Percentiles rank a stretch among this genome's conserved stretches.
phyloP scores from a whole-genome alignment of 805 yeast genomes.

The Nakazawaea ambrosiae region DNA sequence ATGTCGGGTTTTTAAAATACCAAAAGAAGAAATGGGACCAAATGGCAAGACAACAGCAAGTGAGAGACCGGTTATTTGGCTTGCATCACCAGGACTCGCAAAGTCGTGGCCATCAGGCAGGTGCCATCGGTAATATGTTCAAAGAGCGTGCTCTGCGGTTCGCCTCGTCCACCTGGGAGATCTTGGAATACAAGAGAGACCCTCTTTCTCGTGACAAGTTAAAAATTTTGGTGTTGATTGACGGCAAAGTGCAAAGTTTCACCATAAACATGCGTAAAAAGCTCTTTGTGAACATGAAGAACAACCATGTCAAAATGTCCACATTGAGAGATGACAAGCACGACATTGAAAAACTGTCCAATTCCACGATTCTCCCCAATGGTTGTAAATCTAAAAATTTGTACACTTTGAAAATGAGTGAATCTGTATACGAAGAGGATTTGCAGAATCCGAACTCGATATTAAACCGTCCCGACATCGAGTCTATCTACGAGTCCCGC shows the following conservation, averaged over 20 bases:
- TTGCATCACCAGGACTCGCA: constrained; percentile 32
- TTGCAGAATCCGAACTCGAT: constrained; percentile 50
- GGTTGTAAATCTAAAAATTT: constrained; percentile 49
- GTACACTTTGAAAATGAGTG: constrained; percentile 65
- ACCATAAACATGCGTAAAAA: constrained; percentile 69
- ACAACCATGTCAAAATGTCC: constrained; percentile 33
- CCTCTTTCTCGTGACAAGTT: constrained; percentile 62
- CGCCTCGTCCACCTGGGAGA: constrained; percentile 79
- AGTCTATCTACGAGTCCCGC: constrained; percentile 73
- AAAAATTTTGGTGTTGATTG: constrained; percentile 62
- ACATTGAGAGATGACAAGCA: constrained; percentile 22
- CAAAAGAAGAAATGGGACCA: constrained; percentile 86
- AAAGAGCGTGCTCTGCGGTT: constrained; percentile 73
- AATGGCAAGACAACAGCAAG: constrained; percentile 63
- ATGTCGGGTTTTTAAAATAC: constrained; percentile 59
- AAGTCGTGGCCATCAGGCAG: no score
- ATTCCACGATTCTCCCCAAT: constrained; percentile 54
- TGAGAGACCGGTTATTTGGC: constrained; percentile 80
- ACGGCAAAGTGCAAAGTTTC: constrained; percentile 67
- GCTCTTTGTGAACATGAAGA: constrained; percentile 60
- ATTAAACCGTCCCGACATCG: constrained; percentile 51
- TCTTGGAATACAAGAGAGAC: constrained; percentile 61
- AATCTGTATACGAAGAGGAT: constrained; percentile 51
- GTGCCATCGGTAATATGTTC: constrained; percentile 59
- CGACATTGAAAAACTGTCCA: constrained; percentile 41